Percentiles rank a stretch among this genome's conserved stretches.
phyloP scores from a whole-genome alignment of 345 rosid species.

The Raphanus sativus region DNA sequence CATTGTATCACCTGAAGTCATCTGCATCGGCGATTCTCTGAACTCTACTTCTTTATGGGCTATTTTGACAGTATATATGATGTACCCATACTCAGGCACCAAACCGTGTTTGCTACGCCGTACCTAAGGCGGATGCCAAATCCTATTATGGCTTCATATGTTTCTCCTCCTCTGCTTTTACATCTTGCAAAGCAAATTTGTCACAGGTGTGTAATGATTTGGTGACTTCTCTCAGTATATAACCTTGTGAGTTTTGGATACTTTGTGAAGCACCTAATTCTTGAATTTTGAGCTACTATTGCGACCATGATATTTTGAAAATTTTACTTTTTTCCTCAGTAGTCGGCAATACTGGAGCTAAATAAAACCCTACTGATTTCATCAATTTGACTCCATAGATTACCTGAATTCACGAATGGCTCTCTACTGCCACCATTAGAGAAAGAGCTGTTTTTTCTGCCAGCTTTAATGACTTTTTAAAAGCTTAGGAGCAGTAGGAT shows the following conservation, averaged over 20 bases:
- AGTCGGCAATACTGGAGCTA: neutral
- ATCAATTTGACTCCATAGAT: too few species aligned
- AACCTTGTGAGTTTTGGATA: neutral
- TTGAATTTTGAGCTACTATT: too few species aligned
- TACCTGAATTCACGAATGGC: too few species aligned
- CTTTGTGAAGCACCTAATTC: neutral
- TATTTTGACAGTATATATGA: slow-evolving; percentile 69
- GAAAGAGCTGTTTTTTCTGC: too few species aligned
- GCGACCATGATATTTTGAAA: neutral
- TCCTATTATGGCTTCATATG: slow-evolving; percentile 57
- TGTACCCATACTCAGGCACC: slow-evolving; percentile 74
- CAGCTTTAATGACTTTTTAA: too few species aligned
- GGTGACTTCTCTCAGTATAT: neutral
- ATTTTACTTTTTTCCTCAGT: neutral
- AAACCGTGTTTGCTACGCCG: neutral
- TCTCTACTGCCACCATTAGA: too few species aligned
- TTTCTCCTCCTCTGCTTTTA: neutral
- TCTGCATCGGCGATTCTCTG: slow-evolving; percentile 75
- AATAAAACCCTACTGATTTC: neutral
- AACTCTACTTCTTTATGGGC: slow-evolving; percentile 71
- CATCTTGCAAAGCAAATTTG: slow-evolving; percentile 10
- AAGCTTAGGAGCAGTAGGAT: too few species aligned
- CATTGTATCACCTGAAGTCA: slow-evolving; percentile 67
- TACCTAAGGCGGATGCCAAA: slow-evolving; percentile 4
- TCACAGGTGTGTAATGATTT: too few species aligned